phyloP scores from a whole-genome alignment of 257 asterid genomes.

The Catharanthus roseus region DNA sequence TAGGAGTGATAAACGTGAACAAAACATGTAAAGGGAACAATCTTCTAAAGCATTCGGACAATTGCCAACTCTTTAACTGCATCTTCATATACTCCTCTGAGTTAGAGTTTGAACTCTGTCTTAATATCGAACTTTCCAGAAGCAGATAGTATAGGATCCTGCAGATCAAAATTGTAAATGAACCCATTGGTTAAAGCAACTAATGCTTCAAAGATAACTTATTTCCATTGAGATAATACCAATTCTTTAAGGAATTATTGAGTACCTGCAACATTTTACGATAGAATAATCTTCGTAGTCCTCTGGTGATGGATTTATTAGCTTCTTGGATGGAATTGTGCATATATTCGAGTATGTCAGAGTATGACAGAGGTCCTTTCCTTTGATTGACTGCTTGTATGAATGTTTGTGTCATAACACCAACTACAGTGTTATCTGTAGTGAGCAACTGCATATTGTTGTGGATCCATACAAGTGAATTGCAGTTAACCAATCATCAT shows the following conservation, averaged over 20 bases:
- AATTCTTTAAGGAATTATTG: slow-evolving; percentile 1
- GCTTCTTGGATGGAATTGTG: slow-evolving; percentile 36
- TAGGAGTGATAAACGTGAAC: neutral
- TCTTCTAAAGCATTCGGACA: neutral
- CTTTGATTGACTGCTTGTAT: slow-evolving; percentile 41
- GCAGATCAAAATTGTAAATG: slow-evolving; percentile 9
- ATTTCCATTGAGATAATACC: neutral
- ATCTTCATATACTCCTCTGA: neutral
- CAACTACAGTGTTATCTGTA: slow-evolving; percentile 32
- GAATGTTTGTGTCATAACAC: slow-evolving; percentile 66
- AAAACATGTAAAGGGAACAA: neutral
- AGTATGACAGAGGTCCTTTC: slow-evolving; percentile 32
- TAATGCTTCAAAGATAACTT: neutral
- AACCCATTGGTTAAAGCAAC: neutral
- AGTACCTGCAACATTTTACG: slow-evolving; percentile 60
- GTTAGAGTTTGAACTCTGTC: slow-evolving; percentile 38
- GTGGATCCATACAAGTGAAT: neutral
- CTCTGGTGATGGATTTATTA: slow-evolving; percentile 19
- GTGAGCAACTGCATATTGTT: slow-evolving; percentile 46
- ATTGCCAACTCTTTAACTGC: neutral
- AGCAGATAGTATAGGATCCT: slow-evolving; percentile 61
- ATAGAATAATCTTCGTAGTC: slow-evolving; percentile 37
- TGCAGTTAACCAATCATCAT: neutral
- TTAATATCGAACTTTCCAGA: slow-evolving; percentile 32
- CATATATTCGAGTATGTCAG: slow-evolving; percentile 37